These are phyloP conservation scores for Eremothecium coryli DNA, from an alignment of 1,139 yeast genomes.

Conservation along the genomic window DNA sequence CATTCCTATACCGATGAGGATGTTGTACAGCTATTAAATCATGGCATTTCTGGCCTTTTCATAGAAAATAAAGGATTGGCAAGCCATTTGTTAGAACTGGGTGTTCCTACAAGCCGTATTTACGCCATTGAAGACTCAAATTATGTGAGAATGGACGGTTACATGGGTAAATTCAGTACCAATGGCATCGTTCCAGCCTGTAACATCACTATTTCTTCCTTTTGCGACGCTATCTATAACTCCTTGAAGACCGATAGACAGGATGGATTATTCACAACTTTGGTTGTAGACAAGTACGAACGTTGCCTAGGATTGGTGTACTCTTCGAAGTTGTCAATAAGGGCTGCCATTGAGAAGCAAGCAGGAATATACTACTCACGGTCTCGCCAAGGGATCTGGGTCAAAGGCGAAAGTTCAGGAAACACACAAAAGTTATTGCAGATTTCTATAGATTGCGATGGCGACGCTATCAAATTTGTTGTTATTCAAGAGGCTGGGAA, in stretches of 20 bases:
- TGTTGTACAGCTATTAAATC: conserved; percentile 51
- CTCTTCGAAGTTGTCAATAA: conserved; percentile 73
- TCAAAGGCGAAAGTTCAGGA: conserved; percentile 91
- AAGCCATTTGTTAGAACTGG: conserved; percentile 36
- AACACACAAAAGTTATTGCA: conserved; percentile 71
- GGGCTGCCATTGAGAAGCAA: conserved; percentile 68
- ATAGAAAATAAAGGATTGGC: conserved; percentile 34
- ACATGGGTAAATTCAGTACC: conserved; percentile 36
- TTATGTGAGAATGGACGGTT: conserved; percentile 34
- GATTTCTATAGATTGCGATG: conserved; percentile 79
- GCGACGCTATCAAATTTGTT: conserved; percentile 76
- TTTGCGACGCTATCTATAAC: conserved; percentile 46
- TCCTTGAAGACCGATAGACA: conserved; percentile 69
- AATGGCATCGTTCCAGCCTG: conserved; percentile 13
- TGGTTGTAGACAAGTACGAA: conserved; percentile 62
- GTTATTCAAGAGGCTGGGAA: conserved; percentile 54
- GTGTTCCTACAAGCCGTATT: conserved; percentile 41
- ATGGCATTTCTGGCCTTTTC: conserved; percentile 52
- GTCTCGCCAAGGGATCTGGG: conserved; percentile 82
- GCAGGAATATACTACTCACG: conserved; percentile 94
- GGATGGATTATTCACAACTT: conserved; percentile 78
- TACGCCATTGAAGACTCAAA: conserved; percentile 13
- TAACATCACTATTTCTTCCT: conserved; percentile 25
- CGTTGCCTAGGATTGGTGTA: conserved; percentile 82
- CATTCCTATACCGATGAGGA: conserved; percentile 34